Conservation (phyloP, 1,284 basidiomycete species). For the Athelia sp. region DNA sequence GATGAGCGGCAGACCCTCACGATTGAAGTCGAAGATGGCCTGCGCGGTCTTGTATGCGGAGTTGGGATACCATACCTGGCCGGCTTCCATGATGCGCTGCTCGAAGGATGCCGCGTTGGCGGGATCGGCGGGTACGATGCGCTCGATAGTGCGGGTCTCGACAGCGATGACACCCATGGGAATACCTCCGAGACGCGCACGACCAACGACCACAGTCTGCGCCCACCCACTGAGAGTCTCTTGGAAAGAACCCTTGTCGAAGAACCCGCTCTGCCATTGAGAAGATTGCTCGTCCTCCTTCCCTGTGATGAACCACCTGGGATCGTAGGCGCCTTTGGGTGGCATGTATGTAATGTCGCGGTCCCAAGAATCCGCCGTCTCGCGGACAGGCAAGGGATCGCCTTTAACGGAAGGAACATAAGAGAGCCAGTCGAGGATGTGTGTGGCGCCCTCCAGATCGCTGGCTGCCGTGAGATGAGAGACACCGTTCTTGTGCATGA, state of each 20-base stretch:
- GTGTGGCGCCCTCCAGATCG: constrained; percentile 90
- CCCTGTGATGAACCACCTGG: constrained; percentile 96
- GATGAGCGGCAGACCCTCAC: constrained; percentile 94
- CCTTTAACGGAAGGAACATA: constrained; percentile 86
- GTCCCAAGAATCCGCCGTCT: constrained; percentile 82
- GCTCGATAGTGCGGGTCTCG: constrained; percentile 96
- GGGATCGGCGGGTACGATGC: constrained; percentile 97
- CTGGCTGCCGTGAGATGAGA: constrained; percentile 94
- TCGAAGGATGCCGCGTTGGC: constrained; percentile 98
- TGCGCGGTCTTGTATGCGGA: constrained; percentile 99
- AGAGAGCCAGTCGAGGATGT: constrained; percentile 93
- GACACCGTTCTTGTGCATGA: constrained; percentile 99
- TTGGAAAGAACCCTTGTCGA: constrained; percentile 95
- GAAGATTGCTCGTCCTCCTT: constrained; percentile 80
- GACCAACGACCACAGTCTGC: constrained; percentile 96
- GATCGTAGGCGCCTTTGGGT: constrained; percentile 95
- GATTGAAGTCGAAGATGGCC: constrained; percentile 98
- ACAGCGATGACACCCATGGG: constrained; percentile 98
- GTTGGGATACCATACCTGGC: constrained; percentile 99
- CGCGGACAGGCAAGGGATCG: constrained; percentile 71
- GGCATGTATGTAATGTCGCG: constrained; percentile 89
- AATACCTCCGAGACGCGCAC: constrained; percentile 94
- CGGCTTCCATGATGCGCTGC: constrained; percentile 97
- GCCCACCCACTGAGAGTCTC: constrained; percentile 97
- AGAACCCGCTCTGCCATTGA: constrained; percentile 86